Evolutionary conservation across 1,284 basidiomycete genomes (phyloP), one percentile per base, ranked within the genome.

Genomic region (Ganoderma boninense): DNA sequence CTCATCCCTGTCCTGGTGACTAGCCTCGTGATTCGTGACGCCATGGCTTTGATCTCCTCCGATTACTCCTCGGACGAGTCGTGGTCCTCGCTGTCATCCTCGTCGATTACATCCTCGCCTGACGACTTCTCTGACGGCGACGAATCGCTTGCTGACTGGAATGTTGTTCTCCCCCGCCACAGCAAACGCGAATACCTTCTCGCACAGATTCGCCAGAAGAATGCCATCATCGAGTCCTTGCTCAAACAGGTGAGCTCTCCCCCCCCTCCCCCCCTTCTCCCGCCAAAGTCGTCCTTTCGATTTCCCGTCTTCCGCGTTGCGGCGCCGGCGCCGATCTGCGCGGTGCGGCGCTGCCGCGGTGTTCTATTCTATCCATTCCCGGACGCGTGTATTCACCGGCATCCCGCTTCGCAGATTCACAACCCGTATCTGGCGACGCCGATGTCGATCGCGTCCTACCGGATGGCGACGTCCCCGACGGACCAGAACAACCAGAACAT

Each of bases 141-240:
- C 76, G 81, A 62, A 29, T 43, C 81, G 80, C 79, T 81, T 57
- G 77, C 76, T 77, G 76, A 80, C 57, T 73, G 65, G 72, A 71
- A 70, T 68, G 64, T 73, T 13, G 59, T 75, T 76, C 79, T 72
- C 73, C 72, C 79, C 62, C 71, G 73, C 68, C 77, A 81, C 76
- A 95, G 93, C 78, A 95, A 94, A 83, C 89, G 92, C 68, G 92
- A 95, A 77, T 94, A 94, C 77, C 84, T 95, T 20, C 87, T 95
- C 43, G 91, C 92, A 3, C 92, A 95, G 78, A 91, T 95, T 72
- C 87, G 90, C 69, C 92, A 94, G 82, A 95, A 95, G 82, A 93
- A 95, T 81, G 84, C 88, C 29, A 91, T 94, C 75, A 95, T 95
- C 74, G 92, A 94, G 74, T 91, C 90, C 18, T 86, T 95, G 38